Conservation (phyloP, 129 eudicot genomes). For the Tagetes patula region DNA sequence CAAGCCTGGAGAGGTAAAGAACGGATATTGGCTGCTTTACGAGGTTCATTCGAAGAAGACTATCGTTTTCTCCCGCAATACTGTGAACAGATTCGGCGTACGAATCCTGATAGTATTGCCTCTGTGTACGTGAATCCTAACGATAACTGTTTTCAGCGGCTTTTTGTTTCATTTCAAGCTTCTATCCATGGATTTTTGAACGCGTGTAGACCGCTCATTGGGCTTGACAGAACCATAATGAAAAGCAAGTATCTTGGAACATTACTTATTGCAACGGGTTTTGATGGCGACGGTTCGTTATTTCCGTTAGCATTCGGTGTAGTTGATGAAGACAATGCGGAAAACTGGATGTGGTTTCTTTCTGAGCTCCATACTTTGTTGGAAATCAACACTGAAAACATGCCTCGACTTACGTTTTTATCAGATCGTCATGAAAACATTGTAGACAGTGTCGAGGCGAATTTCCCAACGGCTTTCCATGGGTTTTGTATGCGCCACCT, state of each 20-base stretch:
- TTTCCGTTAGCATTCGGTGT: constrained; percentile 89
- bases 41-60: constrained; percentile 83
- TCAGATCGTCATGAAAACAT: constrained; percentile 78
- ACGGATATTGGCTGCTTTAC: constrained; percentile 79
- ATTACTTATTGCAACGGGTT: constrained; percentile 74
- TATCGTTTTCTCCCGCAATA: constrained; percentile 79
- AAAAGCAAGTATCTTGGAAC: constrained; percentile 93
- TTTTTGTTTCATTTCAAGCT: constrained; percentile 79
- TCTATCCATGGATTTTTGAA: constrained; percentile 75
- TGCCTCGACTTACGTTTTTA: constrained; percentile 86
- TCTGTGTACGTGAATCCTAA: constrained; percentile 63
- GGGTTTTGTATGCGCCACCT: constrained; percentile 86
- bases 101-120: constrained; percentile 85
- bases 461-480: constrained; percentile 85
- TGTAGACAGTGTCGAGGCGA: constrained; percentile 74
- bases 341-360: constrained; percentile 91
- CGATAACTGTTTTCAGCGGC: constrained; percentile 80
- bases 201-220: constrained; percentile 81
- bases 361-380: constrained; percentile 72
- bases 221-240: constrained; percentile 63
- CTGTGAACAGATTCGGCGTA: constrained; percentile 76
- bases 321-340: constrained; percentile 81
- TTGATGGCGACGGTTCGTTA: constrained; percentile 82
- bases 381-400: constrained; percentile 78
- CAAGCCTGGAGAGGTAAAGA: constrained; percentile 98